Evolutionary conservation across 305 asterid genomes (phyloP), one percentile per base, ranked within the genome.

Genomic region (Salvia sclarea): DNA sequence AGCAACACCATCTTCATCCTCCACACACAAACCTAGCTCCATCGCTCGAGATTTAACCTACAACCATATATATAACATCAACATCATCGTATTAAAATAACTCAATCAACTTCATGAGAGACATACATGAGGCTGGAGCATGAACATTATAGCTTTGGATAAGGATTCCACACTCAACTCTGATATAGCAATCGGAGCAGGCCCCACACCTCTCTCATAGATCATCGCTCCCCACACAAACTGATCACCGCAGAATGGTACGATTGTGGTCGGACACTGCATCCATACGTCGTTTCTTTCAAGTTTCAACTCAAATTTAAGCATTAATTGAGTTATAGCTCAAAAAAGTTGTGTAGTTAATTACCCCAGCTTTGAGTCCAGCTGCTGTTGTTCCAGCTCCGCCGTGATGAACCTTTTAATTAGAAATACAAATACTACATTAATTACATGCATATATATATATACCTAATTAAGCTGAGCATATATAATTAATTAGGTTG

Each of bases 301-400:
- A 25, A 4, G 4, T 2, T 25, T 25, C 4, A 2, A 25, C 4
- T 4, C 4, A 25, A 25, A 25, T 25, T 25, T 25, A 25, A 4
- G 30, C 30, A 25, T 25, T 25, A 25, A 25, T 4, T 1, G 4
- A 25, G 31, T 4, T 25, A n/a, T 25, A 25, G 31, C 31, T 25
- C 3, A 25, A 25, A 30, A 0, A 2, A 3, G 0, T 2, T 33
- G n/a, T n/a, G n/a, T n/a, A n/a, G n/a, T 2, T 25, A 47, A 1
- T 72, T 86, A 93, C 97, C 94, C 97, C 98, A 8, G 98, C 95
- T 79, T 77, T 83, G 59, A 93, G 84, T 70, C 97, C 98, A 3
- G 91, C 77, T 8, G 98, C 97, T 35, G 96, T 88, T 53, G 98
- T 92, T 78, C 98, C 98, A 80, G 96, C 92, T 21, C 98, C 98